Evolutionary conservation across 2,329 filamentous ascomycete species (phyloP).

Genomic region (Verticillium isaacii): DNA sequence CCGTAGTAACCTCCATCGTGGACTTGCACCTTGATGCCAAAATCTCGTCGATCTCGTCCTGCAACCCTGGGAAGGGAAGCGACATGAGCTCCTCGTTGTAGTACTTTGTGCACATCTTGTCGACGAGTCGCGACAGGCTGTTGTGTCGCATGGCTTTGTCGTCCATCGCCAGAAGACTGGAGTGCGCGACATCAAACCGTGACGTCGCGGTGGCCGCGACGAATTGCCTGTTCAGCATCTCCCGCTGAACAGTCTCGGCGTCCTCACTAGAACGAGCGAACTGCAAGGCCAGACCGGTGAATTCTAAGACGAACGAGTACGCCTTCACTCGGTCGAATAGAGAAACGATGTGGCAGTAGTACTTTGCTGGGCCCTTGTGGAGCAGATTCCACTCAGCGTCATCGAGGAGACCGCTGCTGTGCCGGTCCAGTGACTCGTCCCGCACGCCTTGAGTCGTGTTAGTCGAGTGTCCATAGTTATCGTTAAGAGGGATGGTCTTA

Average conservation of each 20-base stretch:
- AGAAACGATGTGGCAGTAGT: slow-evolving; percentile 80
- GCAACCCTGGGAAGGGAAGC: slow-evolving; percentile 74
- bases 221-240: slow-evolving; percentile 81
- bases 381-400: slow-evolving; percentile 67
- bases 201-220: slow-evolving; percentile 73
- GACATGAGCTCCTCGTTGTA: slow-evolving; percentile 64
- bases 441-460: slow-evolving; percentile 34
- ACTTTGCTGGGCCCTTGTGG: slow-evolving; percentile 71
- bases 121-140: slow-evolving; percentile 65
- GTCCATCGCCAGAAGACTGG: slow-evolving; percentile 67
- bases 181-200: slow-evolving; percentile 79
- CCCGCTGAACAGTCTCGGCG: slow-evolving; percentile 46
- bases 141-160: slow-evolving; percentile 68
- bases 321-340: slow-evolving; percentile 76
- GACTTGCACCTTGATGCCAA: slow-evolving; percentile 67
- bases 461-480: slow-evolving; percentile 14
- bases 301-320: slow-evolving; percentile 79
- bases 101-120: slow-evolving; percentile 63
- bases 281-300: slow-evolving; percentile 70
- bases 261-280: slow-evolving; percentile 39
- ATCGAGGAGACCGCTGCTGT: slow-evolving; percentile 65
- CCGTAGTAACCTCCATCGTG: slow-evolving; percentile 58
- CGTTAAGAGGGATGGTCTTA: slow-evolving; percentile 41
- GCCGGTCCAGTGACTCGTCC: slow-evolving; percentile 42
- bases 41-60: slow-evolving; percentile 73